Evolutionary conservation across 169 alveolate genomes (phyloP).

Genomic region (Plasmodium malariae): DNA sequence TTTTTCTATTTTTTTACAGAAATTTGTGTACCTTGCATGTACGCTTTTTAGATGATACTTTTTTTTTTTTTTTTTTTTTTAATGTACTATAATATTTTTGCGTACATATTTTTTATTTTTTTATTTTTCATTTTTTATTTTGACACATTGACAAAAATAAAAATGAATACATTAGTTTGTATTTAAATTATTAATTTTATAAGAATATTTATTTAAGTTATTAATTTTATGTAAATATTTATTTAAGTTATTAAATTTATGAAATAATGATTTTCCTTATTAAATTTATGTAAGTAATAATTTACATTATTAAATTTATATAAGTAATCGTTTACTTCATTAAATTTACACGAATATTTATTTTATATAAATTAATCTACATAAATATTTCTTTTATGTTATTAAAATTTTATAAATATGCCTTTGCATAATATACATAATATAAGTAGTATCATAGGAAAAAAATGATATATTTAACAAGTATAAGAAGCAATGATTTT

Average conservation of each 20-base stretch:
- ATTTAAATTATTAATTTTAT: neutral
- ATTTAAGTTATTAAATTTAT: constrained; percentile 8
- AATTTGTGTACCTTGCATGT: constrained; percentile 9
- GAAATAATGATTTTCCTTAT: neutral
- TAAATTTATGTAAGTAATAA: neutral
- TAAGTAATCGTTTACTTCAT: neutral
- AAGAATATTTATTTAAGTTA: neutral
- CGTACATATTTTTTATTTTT: neutral
- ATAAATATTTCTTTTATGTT: neutral
- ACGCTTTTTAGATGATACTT: constrained; percentile 1
- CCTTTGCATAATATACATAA: constrained; percentile 1
- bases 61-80: neutral
- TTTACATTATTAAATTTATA: neutral
- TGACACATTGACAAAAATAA: constrained; percentile 1
- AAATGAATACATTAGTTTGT: neutral
- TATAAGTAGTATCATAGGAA: constrained; percentile 1
- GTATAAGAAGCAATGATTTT: constrained; percentile 17
- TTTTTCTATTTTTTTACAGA: constrained; percentile 12
- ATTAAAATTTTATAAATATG: constrained; percentile 5
- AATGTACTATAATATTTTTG: neutral
- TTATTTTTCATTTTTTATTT: neutral
- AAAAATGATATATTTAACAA: constrained; percentile 63
- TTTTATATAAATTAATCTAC: neutral
- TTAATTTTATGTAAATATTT: neutral
- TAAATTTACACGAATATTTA: neutral